Evolutionary conservation across 1,284 basidiomycete species (phyloP).

Genomic region (Vanrija pseudolonga): DNA sequence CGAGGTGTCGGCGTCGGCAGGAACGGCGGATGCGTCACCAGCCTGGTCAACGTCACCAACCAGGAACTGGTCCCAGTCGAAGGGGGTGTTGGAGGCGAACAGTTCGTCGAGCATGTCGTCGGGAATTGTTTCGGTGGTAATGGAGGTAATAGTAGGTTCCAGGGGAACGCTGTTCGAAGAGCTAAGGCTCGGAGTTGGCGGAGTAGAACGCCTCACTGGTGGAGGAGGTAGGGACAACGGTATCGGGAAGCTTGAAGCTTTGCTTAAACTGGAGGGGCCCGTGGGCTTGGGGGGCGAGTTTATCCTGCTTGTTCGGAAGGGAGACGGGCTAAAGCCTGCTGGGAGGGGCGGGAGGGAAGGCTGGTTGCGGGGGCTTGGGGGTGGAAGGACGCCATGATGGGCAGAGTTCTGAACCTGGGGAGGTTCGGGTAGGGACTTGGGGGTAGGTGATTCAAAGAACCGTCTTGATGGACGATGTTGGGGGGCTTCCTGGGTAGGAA

Average conservation of each 20-base stretch:
- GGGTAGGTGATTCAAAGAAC: constrained; percentile 10
- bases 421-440: constrained; percentile 14
- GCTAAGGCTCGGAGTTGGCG: constrained; percentile 1
- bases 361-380: constrained; percentile 1
- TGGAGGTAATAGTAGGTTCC: neutral
- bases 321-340: neutral
- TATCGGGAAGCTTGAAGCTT: neutral
- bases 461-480: constrained; percentile 12
- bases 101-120: constrained; percentile 11
- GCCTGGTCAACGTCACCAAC: constrained; percentile 23
- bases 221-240: neutral
- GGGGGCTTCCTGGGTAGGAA: constrained; percentile 10
- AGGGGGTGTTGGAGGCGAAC: constrained; percentile 10
- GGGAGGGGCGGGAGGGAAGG: constrained; percentile 9
- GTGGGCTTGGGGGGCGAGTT: constrained; percentile 1
- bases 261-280: neutral
- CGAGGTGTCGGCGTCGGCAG: constrained; percentile 2
- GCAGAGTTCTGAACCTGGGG: constrained; percentile 15
- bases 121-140: constrained; percentile 1
- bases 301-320: constrained; percentile 9
- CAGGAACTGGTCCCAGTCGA: constrained; percentile 34
- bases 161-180: neutral
- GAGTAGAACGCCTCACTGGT: neutral
- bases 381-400: constrained; percentile 21
- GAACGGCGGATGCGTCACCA: constrained; percentile 1